Evolutionary conservation across 2,329 filamentous ascomycete species (phyloP).

Genomic region (Basipetospora chlamydospora): DNA sequence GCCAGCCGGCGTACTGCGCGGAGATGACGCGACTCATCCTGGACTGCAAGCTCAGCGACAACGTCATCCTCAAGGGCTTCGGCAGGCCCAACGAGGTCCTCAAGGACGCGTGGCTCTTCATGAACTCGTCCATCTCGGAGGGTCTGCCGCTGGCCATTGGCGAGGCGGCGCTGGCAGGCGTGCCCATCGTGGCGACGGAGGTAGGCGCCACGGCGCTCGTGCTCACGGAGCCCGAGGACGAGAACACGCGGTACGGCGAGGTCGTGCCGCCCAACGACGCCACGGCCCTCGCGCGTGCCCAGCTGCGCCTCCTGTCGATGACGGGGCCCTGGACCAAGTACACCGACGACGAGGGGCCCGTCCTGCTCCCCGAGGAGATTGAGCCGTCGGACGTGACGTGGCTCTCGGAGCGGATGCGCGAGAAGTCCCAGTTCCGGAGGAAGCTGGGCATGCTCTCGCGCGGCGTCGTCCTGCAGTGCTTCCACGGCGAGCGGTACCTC

Average conservation of each 20-base stretch:
- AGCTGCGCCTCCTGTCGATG: conserved; percentile 47
- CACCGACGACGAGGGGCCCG: conserved; percentile 31
- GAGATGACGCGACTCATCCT: conserved; percentile 44
- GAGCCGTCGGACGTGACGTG: conserved; percentile 29
- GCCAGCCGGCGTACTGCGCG: conserved; percentile 44
- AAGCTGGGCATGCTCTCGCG: conserved; percentile 44
- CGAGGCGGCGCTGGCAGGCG: conserved; percentile 41
- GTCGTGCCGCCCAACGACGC: conserved; percentile 52
- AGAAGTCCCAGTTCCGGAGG: conserved; percentile 39
- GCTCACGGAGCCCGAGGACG: conserved; percentile 34
- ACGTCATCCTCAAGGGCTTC: conserved; percentile 38
- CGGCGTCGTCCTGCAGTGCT: conserved; percentile 42
- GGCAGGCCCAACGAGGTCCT: conserved; percentile 40
- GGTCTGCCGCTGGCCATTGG: conserved; percentile 40
- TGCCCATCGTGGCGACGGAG: conserved; percentile 40
- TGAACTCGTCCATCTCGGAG: conserved; percentile 42
- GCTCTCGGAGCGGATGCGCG: conserved; percentile 44
- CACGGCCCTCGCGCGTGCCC: conserved; percentile 42
- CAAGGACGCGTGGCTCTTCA: conserved; percentile 41
- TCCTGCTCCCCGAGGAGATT: conserved; percentile 24
- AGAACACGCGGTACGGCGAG: conserved; percentile 37
- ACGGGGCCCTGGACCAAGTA: conserved; percentile 46
- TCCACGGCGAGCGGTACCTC: conserved; percentile 43
- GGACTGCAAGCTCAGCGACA: conserved; percentile 35
- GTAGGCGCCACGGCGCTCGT: conserved; percentile 40